These are phyloP conservation scores for Spergularia azorica DNA, from an alignment of 179 eudicot genomes.

Conservation along the genomic window DNA sequence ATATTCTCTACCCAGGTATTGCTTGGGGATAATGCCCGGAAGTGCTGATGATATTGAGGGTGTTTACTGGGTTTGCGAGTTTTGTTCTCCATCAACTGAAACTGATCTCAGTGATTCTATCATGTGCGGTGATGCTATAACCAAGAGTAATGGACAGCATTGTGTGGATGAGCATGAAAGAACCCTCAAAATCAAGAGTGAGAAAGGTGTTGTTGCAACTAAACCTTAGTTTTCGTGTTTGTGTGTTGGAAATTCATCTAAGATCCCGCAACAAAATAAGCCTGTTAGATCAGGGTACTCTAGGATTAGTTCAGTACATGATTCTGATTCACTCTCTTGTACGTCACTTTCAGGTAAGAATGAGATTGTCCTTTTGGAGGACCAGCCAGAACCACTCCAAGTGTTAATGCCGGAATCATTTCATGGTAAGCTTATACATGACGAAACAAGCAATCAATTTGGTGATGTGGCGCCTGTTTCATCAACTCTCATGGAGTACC, in stretches of 20 bases:
- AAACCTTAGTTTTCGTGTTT: not conserved
- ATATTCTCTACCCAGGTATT: slow-evolving; percentile 16
- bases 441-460: not conserved
- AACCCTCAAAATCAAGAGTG: too few relatives aligned
- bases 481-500: slow-evolving; percentile 16
- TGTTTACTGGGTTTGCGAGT: slow-evolving; percentile 23
- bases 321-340: not conserved
- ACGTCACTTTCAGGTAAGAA: slow-evolving; percentile 3
- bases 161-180: not conserved
- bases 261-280: not conserved
- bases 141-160: not conserved
- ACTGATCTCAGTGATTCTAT: not conserved
- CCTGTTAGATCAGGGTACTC: not conserved
- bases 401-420: slow-evolving; percentile 5
- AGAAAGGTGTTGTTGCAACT: not conserved
- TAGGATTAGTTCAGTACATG: not conserved
- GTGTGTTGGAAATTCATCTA: too few relatives aligned
- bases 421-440: not conserved
- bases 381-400: slow-evolving; percentile 25
- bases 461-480: slow-evolving; percentile 7
- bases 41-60: slow-evolving; percentile 9
- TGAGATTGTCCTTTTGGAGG: slow-evolving; percentile 10
- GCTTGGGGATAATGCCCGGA: slow-evolving; percentile 29
- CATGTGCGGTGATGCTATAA: not conserved
- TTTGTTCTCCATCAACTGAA: slow-evolving; percentile 16